Base-by-base conservation (phyloP, 352 stramenopile species). In the Phytophthora multivora region DNA sequence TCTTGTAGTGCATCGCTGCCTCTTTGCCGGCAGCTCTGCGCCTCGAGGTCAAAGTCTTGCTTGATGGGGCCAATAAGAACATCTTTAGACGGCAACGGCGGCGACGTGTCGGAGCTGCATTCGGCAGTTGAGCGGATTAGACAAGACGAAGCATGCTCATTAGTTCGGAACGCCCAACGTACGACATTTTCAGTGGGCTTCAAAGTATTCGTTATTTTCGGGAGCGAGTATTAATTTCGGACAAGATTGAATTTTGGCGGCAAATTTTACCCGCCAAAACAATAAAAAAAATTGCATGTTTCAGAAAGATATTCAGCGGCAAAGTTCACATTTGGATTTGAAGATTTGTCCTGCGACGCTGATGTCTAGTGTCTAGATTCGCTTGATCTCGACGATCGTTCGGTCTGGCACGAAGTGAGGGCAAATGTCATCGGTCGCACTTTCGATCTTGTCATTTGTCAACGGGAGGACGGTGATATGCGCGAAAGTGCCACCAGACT, bases 401-500 rank as follows among this genome's bases (percentile, higher is more conserved):
- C 95, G 91, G 62, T 98, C 85, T 4, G 80, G 77, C 9, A 97
- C 74, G n/a, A 80, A 81, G 63, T 97, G 85, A 9, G 73, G 25
- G 33, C 82, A 69, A 19, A 81, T 78, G 31, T 88, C 73, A 40
- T 81, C 71, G 5, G 55, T 54, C 8, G 63, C 60, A 19, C 61
- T 77, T 13, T 69, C 65, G 31, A 87, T 82, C 50, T 89, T 91
- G 52, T 98, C 90, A 28, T 77, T 75, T n/a, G 84, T 56, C 35
- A 98, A 80, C 12, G 94, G 93, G 46, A 98, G 80, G 30, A 99
- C 88, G 33, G 91, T 90, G 41, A 99, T 81, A 13, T 83, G 66
- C 10, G 93, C 92, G 75, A 97, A 99, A 1, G 95, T 98, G 43
- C 97, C 97, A 49, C 96, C 97, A 0, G 91, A 96, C 16, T 89